phyloP scores from a whole-genome alignment of 495 filamentous ascomycete species.

The Penicillium paxilli region DNA sequence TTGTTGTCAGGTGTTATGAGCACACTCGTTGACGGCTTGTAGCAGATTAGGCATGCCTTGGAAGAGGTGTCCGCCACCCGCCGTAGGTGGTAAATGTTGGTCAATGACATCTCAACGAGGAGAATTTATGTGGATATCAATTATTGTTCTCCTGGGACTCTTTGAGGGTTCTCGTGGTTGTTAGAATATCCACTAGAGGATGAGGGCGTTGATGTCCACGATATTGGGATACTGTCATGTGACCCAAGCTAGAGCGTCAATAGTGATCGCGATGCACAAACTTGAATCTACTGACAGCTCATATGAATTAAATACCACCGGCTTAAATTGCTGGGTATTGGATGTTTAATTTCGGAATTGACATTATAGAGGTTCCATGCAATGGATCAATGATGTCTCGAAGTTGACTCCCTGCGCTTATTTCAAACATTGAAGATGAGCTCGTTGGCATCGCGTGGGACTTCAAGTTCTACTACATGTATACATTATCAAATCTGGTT shows the following conservation, averaged over 20 bases:
- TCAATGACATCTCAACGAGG: conserved; percentile 52
- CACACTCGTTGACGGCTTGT: conserved; percentile 82
- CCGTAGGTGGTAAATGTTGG: conserved; percentile 84
- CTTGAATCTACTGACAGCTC: no score
- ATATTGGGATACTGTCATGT: conserved; percentile 7
- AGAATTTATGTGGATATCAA: neutral
- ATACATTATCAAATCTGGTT: no score
- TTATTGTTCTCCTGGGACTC: neutral
- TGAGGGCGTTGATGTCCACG: neutral
- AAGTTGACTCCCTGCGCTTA: no score
- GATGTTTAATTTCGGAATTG: no score
- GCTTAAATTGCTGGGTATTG: no score
- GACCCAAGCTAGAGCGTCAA: neutral
- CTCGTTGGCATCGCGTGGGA: no score
- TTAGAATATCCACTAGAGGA: neutral
- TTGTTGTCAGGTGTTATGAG: conserved; percentile 89
- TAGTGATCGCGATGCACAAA: no score
- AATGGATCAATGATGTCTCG: no score
- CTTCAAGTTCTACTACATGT: no score
- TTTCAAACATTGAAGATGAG: no score
- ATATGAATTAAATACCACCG: no score
- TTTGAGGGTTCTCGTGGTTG: neutral
- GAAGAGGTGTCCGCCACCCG: conserved; percentile 80
- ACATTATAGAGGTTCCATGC: no score
- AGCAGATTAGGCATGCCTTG: conserved; percentile 88